These are phyloP conservation scores for Ceratobasidium sp. DNA, from an alignment of 1,284 basidiomycete species.

Conservation along the genomic window DNA sequence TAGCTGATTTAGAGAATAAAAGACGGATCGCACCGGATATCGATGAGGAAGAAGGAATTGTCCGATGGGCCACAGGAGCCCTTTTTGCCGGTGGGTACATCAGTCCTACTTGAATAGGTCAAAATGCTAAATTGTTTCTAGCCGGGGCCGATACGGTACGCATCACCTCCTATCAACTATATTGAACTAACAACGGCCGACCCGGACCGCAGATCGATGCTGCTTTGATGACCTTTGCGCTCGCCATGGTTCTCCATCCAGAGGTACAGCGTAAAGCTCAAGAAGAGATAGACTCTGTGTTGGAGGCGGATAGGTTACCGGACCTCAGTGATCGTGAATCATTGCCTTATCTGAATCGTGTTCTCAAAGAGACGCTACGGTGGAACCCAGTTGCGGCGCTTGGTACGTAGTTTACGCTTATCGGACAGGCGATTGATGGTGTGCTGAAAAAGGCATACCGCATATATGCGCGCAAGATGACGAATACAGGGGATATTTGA, in stretches of 20 bases:
- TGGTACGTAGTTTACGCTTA: constrained; percentile 4
- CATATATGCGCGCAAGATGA: constrained; percentile 40
- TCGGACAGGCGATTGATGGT: not conserved
- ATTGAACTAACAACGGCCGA: too few relatives aligned
- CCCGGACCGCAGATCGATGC: constrained; percentile 43
- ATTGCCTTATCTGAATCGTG: constrained; percentile 48
- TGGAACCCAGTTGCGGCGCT: constrained; percentile 48
- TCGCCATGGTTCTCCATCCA: constrained; percentile 47
- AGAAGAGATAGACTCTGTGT: constrained; percentile 48
- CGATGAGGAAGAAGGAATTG: not conserved
- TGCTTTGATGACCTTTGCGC: constrained; percentile 43
- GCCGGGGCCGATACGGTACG: not conserved
- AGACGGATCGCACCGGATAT: too few relatives aligned
- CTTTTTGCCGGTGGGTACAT: not conserved
- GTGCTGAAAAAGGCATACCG: not conserved
- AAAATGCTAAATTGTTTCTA: not conserved
- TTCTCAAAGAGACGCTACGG: constrained; percentile 48
- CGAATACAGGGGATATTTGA: constrained; percentile 37
- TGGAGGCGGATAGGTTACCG: constrained; percentile 47
- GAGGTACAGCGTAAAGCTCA: constrained; percentile 47
- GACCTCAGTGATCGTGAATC: constrained; percentile 46
- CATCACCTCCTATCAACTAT: too few relatives aligned
- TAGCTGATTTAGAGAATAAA: not conserved
- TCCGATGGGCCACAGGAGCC: constrained; percentile 4
- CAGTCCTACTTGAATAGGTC: too few relatives aligned